Base-by-base conservation (phyloP, 768 basidiomycete species). In the Russula vinacea region DNA sequence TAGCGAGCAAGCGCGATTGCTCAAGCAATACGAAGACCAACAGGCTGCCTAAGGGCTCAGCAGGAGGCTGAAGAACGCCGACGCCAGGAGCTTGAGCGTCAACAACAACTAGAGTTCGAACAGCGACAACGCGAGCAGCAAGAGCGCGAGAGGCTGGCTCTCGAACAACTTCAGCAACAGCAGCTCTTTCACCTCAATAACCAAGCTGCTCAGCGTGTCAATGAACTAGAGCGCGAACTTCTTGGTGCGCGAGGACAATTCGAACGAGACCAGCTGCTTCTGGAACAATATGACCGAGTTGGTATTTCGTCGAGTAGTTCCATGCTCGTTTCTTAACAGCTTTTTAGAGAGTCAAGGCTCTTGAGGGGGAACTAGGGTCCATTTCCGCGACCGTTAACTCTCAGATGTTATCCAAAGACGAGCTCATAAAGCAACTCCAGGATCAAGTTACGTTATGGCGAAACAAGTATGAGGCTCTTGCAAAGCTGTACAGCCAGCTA, bases 381-480 rank as follows among this genome's bases (percentile, higher is more conserved):
- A 83, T 92, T 69, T 80, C 82, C 26, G 78, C 81, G 66, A 93
- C 94, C 71, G 83, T 96, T 66, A 85, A 83, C 65, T 87, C 90
- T 5, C 97, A 98, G 74, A 81, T 97, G 78, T 73, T 79, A 57
- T 89, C 94, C 17, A 99, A 98, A 75, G 97, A 99, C 73, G 94
- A 97, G 16, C 78, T 98, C 71, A 96, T 98, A 75, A 88, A 87
- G 72, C 93, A 95, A 73, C 83, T 99, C 3, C 96, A 98, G 72
- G 92, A 97, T 71, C 97, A 99, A 77, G 95, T 98, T 67, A 90
- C 85, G 4, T 78, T 96, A 16, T 99, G 97, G 97, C 88, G 94
- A 61, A 95, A 92, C 79, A 99, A 99, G 76, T 99, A 99, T 75
- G 97, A 99, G 74, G 93, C 96, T 0, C 81, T 99, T 63, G 97